A percentile compares a stretch with the other conserved stretches of the same genome.
phyloP scores from a whole-genome alignment of 176 grass and related monocot species.

The Triticum dicoccoides region DNA sequence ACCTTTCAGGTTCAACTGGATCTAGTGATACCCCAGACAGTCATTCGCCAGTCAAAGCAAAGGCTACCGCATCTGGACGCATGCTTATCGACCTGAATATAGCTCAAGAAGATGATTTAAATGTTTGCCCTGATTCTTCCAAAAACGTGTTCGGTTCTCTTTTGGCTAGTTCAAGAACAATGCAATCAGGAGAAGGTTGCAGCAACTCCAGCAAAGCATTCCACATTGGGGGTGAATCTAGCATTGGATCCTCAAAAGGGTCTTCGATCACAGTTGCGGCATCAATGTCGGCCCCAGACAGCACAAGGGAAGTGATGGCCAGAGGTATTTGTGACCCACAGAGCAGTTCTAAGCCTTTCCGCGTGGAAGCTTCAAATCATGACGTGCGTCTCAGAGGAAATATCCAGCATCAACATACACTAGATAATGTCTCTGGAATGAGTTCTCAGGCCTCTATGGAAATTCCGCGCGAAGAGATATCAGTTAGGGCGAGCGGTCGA shows the following conservation, averaged over 20 bases:
- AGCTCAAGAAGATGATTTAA: constrained; percentile 62
- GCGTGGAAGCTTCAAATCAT: constrained; percentile 20
- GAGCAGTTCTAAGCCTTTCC: constrained; percentile 9
- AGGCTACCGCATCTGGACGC: constrained; percentile 25
- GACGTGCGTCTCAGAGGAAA: background rate
- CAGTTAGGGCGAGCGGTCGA: background rate
- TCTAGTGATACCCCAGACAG: constrained; percentile 33
- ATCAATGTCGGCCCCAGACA: constrained; percentile 32
- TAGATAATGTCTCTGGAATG: constrained; percentile 13
- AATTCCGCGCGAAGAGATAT: background rate
- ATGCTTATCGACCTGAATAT: constrained; percentile 76
- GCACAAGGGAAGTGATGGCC: constrained; percentile 17
- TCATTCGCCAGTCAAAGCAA: constrained; percentile 37
- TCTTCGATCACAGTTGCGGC: constrained; percentile 43
- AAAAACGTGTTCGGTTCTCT: constrained; percentile 20
- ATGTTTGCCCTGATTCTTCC: constrained; percentile 15
- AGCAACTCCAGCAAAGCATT: constrained; percentile 37
- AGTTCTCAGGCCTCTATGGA: background rate
- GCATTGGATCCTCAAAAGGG: constrained; percentile 48
- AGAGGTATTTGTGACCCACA: constrained; percentile 13
- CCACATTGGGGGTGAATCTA: constrained; percentile 43
- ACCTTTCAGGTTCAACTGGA: constrained; percentile 45
- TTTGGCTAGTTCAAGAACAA: constrained; percentile 30
- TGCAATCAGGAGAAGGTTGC: constrained; percentile 28
- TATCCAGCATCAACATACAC: background rate